A percentile compares a stretch with the other conserved stretches of the same genome.
These are phyloP conservation scores for Verticillium alfalfae DNA, from an alignment of 2,329 filamentous ascomycete genomes.

Conservation along the genomic window DNA sequence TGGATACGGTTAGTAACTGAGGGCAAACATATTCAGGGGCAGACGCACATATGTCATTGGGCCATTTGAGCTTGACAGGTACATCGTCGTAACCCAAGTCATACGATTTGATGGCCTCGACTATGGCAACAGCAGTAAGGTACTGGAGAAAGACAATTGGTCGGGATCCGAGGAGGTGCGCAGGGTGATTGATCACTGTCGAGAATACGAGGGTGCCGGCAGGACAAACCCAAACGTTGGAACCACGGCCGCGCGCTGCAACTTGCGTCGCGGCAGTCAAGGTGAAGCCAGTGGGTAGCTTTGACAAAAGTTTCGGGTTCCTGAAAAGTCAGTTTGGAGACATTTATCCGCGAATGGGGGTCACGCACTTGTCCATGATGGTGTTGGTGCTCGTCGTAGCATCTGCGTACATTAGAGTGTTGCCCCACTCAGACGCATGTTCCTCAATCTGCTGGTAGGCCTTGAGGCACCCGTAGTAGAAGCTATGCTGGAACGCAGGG, in stretches of 20 bases:
- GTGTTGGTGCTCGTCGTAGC: constrained; percentile 94
- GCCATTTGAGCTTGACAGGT: constrained; percentile 90
- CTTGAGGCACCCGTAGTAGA: constrained; percentile 68
- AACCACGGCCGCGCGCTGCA: constrained; percentile 80
- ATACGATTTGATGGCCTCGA: constrained; percentile 77
- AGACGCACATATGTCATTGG: constrained; percentile 79
- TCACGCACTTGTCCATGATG: constrained; percentile 72
- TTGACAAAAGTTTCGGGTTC: constrained; percentile 71
- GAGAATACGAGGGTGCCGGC: constrained; percentile 84
- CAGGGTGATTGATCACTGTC: constrained; percentile 77
- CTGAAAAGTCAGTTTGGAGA: constrained; percentile 27
- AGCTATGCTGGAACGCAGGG: constrained; percentile 78
- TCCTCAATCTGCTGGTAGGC: constrained; percentile 55
- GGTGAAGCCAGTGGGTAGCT: constrained; percentile 80
- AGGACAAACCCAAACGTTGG: constrained; percentile 92
- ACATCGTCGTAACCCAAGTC: constrained; percentile 68
- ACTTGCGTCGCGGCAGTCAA: constrained; percentile 82
- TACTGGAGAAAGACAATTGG: constrained; percentile 95
- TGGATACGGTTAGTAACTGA: constrained; percentile 14
- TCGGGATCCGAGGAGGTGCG: constrained; percentile 62
- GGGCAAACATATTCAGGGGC: background rate
- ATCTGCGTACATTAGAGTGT: constrained; percentile 77
- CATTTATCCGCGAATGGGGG: background rate
- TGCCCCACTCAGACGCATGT: constrained; percentile 65
- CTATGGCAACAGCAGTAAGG: constrained; percentile 79